phyloP scores from a whole-genome alignment of 2,329 filamentous ascomycete species.

The Curvularia sp. region DNA sequence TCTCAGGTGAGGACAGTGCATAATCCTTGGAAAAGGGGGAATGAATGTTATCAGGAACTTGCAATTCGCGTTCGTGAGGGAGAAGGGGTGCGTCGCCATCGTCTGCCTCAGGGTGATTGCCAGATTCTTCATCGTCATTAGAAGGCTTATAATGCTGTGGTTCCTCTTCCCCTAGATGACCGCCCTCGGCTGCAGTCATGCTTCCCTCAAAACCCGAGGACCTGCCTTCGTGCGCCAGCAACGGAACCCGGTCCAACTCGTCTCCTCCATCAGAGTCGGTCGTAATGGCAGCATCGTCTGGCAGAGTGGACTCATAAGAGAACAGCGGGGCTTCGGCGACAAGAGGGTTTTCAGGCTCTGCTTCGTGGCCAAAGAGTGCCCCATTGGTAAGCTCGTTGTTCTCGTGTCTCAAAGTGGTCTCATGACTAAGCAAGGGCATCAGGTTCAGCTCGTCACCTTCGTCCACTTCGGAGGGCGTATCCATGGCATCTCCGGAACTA shows the following conservation, averaged over 20 bases:
- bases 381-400: conserved; percentile 18
- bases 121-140: conserved; percentile 7
- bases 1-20: conserved; percentile 10
- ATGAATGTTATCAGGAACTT: conserved; percentile 20
- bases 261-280: conserved; percentile 26
- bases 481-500: conserved; percentile 25
- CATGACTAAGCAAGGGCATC: conserved; percentile 26
- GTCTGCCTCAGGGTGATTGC: conserved; percentile 7
- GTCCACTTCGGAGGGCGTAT: conserved; percentile 29
- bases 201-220: conserved; percentile 25
- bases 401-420: conserved; percentile 10
- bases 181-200: conserved; percentile 26
- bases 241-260: conserved; percentile 40
- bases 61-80: conserved; percentile 32
- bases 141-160: conserved; percentile 22
- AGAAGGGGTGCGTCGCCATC: conserved; percentile 29
- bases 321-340: conserved; percentile 27
- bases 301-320: conserved; percentile 30
- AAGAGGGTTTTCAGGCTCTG: conserved; percentile 7
- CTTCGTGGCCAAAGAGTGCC: conserved; percentile 26
- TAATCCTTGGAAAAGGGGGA: conserved; percentile 26
- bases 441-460: conserved; percentile 25
- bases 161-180: conserved; percentile 19
- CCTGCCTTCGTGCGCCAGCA: conserved; percentile 50
- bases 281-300: conserved; percentile 10